Conservation (phyloP, 2,329 filamentous ascomycete species). For the Calycina herbarum region DNA sequence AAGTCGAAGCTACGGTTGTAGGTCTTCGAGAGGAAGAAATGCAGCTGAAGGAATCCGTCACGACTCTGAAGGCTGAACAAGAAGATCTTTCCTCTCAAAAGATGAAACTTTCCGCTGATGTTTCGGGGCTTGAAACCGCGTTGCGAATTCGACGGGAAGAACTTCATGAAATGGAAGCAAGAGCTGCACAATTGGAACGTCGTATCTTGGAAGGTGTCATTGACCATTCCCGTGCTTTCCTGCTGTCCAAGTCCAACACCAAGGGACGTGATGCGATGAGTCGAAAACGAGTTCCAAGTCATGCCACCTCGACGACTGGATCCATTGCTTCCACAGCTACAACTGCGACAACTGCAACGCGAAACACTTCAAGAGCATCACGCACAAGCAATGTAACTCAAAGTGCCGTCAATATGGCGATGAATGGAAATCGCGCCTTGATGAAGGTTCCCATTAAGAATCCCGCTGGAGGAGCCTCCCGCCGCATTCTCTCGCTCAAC, state of each 20-base stretch:
- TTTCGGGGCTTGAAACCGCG: constrained; percentile 88
- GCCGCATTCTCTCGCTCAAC: constrained; percentile 86
- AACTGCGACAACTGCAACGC: constrained; percentile 10
- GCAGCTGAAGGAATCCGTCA: constrained; percentile 57
- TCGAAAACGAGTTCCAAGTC: constrained; percentile 51
- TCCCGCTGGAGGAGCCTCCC: constrained; percentile 56
- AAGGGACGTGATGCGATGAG: constrained; percentile 47
- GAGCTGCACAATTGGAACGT: constrained; percentile 85
- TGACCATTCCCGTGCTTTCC: constrained; percentile 88
- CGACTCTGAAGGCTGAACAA: constrained; percentile 55
- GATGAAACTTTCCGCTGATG: constrained; percentile 76
- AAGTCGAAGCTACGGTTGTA: constrained; percentile 53
- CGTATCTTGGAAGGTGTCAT: constrained; percentile 94
- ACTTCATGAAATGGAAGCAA: constrained; percentile 83
- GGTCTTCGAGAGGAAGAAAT: constrained; percentile 60
- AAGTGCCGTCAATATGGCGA: constrained; percentile 53
- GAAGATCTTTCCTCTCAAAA: constrained; percentile 78
- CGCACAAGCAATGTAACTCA: constrained; percentile 37
- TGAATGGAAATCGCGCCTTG: constrained; percentile 44
- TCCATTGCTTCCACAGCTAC: constrained; percentile 35
- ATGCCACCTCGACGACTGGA: constrained; percentile 42
- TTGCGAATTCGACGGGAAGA: constrained; percentile 87
- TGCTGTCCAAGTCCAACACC: constrained; percentile 65
- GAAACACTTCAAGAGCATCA: constrained; percentile 33
- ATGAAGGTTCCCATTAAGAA: constrained; percentile 40